Conservation (phyloP, 257 asterid species). For the Petunia secreta region DNA sequence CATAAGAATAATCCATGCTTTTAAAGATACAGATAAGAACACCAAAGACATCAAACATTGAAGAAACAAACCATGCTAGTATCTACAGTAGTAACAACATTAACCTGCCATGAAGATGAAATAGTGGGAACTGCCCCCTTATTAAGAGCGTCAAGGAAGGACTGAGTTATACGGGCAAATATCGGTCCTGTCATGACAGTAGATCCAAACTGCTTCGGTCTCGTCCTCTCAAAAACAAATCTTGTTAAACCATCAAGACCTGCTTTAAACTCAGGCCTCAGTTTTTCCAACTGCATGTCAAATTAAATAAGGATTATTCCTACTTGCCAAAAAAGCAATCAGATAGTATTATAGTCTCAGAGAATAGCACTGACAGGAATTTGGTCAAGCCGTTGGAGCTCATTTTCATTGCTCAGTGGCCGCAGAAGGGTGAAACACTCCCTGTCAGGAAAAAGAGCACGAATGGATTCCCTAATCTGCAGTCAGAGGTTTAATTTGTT, state of each 20-base stretch:
- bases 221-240: slow-evolving; percentile 90
- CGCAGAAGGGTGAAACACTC: slow-evolving; percentile 97
- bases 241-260: slow-evolving; percentile 91
- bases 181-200: slow-evolving; percentile 97
- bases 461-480: slow-evolving; percentile 96
- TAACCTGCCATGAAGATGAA: slow-evolving; percentile 98
- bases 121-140: slow-evolving; percentile 98
- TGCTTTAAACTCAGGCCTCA: slow-evolving; percentile 87
- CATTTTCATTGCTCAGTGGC: slow-evolving; percentile 81
- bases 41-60: slow-evolving; percentile 23
- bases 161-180: slow-evolving; percentile 87
- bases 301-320: neutral
- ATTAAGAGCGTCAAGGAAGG: slow-evolving; percentile 93
- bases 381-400: slow-evolving; percentile 90
- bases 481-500: slow-evolving; percentile 20
- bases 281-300: slow-evolving; percentile 63
- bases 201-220: slow-evolving; percentile 94
- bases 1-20: neutral
- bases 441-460: slow-evolving; percentile 98
- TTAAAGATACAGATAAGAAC: slow-evolving; percentile 21
- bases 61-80: slow-evolving; percentile 8
- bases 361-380: slow-evolving; percentile 59
- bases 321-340: neutral
- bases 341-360: neutral
- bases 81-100: slow-evolving; percentile 34